These are phyloP conservation scores for Vigna reflexopilosa DNA, from an alignment of 306 rosid genomes.

Conservation along the genomic window DNA sequence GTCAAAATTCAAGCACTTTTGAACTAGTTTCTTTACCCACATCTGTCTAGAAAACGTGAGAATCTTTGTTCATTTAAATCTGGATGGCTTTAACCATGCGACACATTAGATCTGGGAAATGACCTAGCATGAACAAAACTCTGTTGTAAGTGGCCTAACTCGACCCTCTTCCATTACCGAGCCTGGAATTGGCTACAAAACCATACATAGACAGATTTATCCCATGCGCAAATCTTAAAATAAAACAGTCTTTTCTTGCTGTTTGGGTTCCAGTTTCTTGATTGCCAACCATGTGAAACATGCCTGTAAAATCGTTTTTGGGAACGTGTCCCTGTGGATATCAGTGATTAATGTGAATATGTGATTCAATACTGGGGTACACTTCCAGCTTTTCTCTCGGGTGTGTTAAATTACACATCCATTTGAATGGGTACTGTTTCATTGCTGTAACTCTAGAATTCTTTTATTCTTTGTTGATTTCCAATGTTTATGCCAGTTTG, in stretches of 20 bases:
- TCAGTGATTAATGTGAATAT: not conserved
- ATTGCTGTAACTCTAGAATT: conserved; percentile 9
- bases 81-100: not conserved
- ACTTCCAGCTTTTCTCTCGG: too few species aligned
- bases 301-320: conserved; percentile 2
- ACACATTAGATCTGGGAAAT: not conserved
- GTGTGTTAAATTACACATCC: too few species aligned
- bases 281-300: conserved; percentile 22
- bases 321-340: not conserved
- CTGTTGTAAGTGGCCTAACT: not conserved
- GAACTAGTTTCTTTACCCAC: not conserved
- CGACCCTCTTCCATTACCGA: not conserved
- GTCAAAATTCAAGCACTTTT: not conserved
- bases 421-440: not conserved
- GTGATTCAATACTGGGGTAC: not conserved
- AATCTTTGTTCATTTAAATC: too few species aligned
- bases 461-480: conserved; percentile 10
- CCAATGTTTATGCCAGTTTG: not conserved
- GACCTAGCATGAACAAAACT: not conserved
- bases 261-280: conserved; percentile 11
- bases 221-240: not conserved
- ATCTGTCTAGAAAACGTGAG: not conserved
- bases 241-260: not conserved
- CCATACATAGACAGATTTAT: not conserved
- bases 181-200: not conserved